Percentiles rank a stretch among this genome's conserved stretches.
phyloP scores from a whole-genome alignment of 2,329 filamentous ascomycete species.

The Pseudocercospora fijiensis region DNA sequence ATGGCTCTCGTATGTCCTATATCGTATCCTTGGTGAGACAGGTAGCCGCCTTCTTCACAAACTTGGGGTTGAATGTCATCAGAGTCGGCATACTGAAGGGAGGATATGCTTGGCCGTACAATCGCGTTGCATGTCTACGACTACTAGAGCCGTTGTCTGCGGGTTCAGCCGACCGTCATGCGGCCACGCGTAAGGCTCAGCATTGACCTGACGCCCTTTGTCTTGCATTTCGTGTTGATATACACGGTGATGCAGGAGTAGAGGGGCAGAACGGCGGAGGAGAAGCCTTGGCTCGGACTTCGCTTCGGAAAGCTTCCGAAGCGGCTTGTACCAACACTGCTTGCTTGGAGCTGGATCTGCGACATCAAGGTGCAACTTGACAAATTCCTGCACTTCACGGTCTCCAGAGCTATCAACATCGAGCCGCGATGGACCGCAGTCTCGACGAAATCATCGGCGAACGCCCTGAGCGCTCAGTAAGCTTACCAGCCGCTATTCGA shows the following conservation, averaged over 20 bases:
- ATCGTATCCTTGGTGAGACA: constrained; percentile 50
- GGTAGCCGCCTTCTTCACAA: constrained; percentile 51
- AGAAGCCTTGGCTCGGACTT: neutral
- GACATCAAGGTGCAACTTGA: neutral
- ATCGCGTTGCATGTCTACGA: constrained; percentile 59
- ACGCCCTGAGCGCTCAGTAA: constrained; percentile 52
- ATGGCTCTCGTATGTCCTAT: constrained; percentile 44
- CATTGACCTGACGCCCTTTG: constrained; percentile 7
- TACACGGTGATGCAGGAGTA: neutral
- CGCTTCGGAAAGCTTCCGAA: neutral
- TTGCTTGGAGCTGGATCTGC: neutral
- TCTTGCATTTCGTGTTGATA: neutral
- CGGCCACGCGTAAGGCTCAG: constrained; percentile 27
- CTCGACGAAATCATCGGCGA: constrained; percentile 65
- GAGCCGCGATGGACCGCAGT: constrained; percentile 58
- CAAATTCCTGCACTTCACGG: neutral
- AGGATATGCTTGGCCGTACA: constrained; percentile 31
- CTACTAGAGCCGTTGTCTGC: constrained; percentile 50
- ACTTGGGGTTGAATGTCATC: constrained; percentile 29
- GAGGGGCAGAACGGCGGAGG: neutral
- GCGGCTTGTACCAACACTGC: neutral
- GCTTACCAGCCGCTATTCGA: constrained; percentile 16
- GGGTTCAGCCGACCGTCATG: constrained; percentile 30
- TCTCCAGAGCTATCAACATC: neutral
- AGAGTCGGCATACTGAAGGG: neutral